A percentile compares a stretch with the other conserved stretches of the same genome.
phyloP scores from a whole-genome alignment of 1,284 basidiomycete species.

The Farysia itapuensis region DNA sequence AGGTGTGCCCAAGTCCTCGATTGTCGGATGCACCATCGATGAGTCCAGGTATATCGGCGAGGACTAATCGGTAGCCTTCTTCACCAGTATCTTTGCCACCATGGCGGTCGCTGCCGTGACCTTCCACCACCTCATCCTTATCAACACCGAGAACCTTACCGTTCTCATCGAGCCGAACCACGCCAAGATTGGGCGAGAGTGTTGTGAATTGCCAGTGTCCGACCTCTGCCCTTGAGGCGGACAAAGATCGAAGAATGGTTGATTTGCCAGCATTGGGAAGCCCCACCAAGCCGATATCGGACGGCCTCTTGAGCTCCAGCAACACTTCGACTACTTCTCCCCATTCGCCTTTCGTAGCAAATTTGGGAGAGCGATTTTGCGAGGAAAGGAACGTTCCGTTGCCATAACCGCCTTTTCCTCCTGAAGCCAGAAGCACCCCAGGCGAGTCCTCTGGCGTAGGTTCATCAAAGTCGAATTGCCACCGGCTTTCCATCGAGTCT shows the following conservation, averaged over 20 bases:
- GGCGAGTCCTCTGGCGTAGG: conserved; percentile 46
- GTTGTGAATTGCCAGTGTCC: conserved; percentile 94
- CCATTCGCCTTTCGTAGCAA: conserved; percentile 67
- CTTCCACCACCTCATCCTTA: conserved; percentile 18
- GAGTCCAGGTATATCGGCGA: conserved; percentile 96
- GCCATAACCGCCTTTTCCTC: conserved; percentile 82
- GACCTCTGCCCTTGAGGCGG: conserved; percentile 78
- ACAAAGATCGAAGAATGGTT: conserved; percentile 84
- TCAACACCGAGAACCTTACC: conserved; percentile 34
- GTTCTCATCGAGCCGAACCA: conserved; percentile 77
- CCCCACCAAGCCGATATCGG: conserved; percentile 92
- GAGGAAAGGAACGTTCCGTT: conserved; percentile 81
- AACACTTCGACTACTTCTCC: conserved; percentile 81
- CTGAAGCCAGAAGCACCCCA: conserved; percentile 62
- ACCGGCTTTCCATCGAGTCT: no score
- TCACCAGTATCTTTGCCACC: conserved; percentile 32
- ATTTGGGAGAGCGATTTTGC: conserved; percentile 59
- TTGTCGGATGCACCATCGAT: conserved; percentile 81
- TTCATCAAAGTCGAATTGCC: conserved; percentile 43
- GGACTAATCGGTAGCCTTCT: conserved; percentile 74
- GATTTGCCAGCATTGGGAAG: conserved; percentile 82
- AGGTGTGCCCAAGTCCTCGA: conserved; percentile 89
- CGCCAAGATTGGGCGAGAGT: conserved; percentile 90
- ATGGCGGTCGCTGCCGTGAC: conserved; percentile 17
- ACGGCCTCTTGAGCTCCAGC: conserved; percentile 91